Evolutionary conservation across 805 yeast species (phyloP).

Genomic region (Pichia heedii): DNA sequence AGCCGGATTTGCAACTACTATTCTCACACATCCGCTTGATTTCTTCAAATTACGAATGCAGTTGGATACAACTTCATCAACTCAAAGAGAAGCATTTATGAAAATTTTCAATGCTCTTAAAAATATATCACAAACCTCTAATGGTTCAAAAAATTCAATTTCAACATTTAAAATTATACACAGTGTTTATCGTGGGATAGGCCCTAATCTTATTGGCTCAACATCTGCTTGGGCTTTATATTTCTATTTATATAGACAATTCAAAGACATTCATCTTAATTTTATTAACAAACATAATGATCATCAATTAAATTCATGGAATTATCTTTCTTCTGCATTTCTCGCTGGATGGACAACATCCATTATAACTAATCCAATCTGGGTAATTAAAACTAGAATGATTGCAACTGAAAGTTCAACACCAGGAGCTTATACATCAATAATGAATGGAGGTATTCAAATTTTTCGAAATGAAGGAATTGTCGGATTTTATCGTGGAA

Average conservation of each 20-base stretch:
- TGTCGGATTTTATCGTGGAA: conserved; percentile 72
- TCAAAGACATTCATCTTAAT: conserved; percentile 31
- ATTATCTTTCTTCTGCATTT: conserved; percentile 48
- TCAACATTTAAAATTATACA: conserved; percentile 9
- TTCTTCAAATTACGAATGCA: conserved; percentile 78
- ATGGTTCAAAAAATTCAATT: neutral
- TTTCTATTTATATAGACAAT: conserved; percentile 64
- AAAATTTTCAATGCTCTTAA: conserved; percentile 16
- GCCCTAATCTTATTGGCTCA: conserved; percentile 76
- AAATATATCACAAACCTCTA: conserved; percentile 7
- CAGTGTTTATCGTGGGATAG: conserved; percentile 62
- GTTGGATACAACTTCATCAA: conserved; percentile 33
- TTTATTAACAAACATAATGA: conserved; percentile 8
- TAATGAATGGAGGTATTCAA: conserved; percentile 42
- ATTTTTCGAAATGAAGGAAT: conserved; percentile 50
- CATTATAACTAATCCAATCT: conserved; percentile 78
- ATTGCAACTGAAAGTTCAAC: conserved; percentile 42
- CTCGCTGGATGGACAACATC: conserved; percentile 72
- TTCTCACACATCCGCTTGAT: conserved; percentile 84
- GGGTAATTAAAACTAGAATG: conserved; percentile 92
- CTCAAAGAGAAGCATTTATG: conserved; percentile 23
- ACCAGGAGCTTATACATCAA: conserved; percentile 48
- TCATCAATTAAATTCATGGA: conserved; percentile 30
- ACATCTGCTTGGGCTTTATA: conserved; percentile 85
- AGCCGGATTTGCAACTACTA: conserved; percentile 77